Percentiles rank a stretch among this genome's conserved stretches.
Evolutionary conservation across 2,329 filamentous ascomycete genomes (phyloP).

Genomic region (Cytospora mali): DNA sequence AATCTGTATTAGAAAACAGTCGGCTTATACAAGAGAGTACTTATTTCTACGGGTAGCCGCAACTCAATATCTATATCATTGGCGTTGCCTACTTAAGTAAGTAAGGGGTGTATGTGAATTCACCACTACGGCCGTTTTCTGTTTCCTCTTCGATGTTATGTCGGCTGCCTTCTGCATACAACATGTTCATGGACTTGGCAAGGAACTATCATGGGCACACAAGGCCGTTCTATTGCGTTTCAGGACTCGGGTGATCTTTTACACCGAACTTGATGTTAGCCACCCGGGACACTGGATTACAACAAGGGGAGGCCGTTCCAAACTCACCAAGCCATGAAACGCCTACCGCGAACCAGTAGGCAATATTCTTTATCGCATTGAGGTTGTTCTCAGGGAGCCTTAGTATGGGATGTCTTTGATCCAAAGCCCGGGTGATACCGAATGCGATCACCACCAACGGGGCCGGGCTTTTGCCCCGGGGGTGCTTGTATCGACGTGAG

Average conservation of each 20-base stretch:
- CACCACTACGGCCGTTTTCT: too few relatives aligned
- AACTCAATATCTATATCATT: too few relatives aligned
- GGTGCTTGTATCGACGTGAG: conserved; percentile 23
- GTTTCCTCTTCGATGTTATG: too few relatives aligned
- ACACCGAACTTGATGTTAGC: background rate
- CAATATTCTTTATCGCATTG: background rate
- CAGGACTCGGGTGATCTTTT: background rate
- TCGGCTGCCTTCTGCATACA: background rate
- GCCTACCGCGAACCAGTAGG: background rate
- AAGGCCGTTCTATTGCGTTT: background rate
- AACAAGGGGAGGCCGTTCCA: background rate
- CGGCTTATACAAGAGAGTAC: too few relatives aligned
- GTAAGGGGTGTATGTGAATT: too few relatives aligned
- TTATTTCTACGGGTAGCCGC: too few relatives aligned
- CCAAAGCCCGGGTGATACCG: background rate
- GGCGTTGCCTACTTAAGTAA: too few relatives aligned
- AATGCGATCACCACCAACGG: conserved; percentile 7
- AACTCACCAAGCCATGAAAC: background rate
- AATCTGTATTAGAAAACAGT: too few relatives aligned
- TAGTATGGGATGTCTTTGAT: background rate
- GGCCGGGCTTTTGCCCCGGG: background rate
- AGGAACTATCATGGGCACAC: conserved; percentile 1
- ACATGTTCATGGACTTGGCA: background rate
- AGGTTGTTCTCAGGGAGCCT: conserved; percentile 6
- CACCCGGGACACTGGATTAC: background rate